phyloP scores from a whole-genome alignment of 169 alveolate genomes.

The Pseudocohnilembus persalinus region DNA sequence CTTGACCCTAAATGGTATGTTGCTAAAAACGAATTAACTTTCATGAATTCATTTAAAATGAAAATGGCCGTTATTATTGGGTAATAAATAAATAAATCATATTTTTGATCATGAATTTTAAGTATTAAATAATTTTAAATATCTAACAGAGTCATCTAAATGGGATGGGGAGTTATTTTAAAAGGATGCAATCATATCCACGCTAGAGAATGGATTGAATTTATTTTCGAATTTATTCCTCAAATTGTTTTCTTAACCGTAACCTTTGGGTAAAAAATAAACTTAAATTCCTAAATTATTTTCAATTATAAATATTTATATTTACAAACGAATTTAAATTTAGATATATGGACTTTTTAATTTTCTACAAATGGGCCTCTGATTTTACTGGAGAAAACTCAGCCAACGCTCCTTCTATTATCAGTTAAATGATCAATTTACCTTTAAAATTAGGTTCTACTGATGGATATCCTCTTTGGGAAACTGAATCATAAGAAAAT shows the following conservation, averaged over 20 bases:
- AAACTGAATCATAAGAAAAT: conserved; percentile 71
- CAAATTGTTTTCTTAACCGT: conserved; percentile 93
- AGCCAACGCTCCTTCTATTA: conserved; percentile 95
- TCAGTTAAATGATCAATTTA: conserved; percentile 95
- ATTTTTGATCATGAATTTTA: neutral
- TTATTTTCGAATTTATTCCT: conserved; percentile 97
- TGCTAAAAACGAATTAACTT: conserved; percentile 94
- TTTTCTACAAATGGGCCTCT: conserved; percentile 93
- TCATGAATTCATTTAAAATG: conserved; percentile 98
- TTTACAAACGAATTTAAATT: neutral
- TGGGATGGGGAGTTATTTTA: conserved; percentile 94
- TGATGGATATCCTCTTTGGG: conserved; percentile 64
- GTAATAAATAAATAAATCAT: neutral
- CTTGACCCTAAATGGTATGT: conserved; percentile 99
- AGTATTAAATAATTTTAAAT: conserved; percentile 11
- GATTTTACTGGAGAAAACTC: conserved; percentile 74
- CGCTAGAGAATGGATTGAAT: conserved; percentile 89
- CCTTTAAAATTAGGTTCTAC: conserved; percentile 77
- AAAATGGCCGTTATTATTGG: conserved; percentile 92
- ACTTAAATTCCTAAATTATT: too few species aligned
- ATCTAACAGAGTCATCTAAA: conserved; percentile 84
- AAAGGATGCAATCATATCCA: conserved; percentile 94
- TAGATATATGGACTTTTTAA: conserved; percentile 92
- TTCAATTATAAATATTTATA: neutral
- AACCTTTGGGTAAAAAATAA: conserved; percentile 91